These are phyloP conservation scores for Pseudocercospora ulei DNA, from an alignment of 2,329 filamentous ascomycete genomes.

Conservation along the genomic window DNA sequence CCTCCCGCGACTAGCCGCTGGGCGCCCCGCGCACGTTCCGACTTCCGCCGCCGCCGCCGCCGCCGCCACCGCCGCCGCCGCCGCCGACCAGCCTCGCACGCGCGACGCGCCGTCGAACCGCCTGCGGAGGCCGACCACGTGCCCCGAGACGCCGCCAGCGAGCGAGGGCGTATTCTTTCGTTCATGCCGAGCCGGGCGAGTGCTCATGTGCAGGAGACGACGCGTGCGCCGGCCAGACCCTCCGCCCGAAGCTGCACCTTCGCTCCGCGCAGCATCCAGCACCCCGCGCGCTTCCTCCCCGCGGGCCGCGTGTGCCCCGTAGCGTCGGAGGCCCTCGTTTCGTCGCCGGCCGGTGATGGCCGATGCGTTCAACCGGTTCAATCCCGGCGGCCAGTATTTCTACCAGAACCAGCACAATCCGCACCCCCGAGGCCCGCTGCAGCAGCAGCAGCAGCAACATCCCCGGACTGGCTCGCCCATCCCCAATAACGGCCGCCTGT, in stretches of 20 bases:
- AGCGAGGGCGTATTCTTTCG: constrained; percentile 21
- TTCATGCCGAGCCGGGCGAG: constrained; percentile 32
- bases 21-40: constrained; percentile 7
- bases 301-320: constrained; percentile 4
- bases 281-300: constrained; percentile 17
- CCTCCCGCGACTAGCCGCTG: constrained; percentile 1
- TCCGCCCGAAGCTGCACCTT: constrained; percentile 34
- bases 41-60: constrained; percentile 5
- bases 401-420: constrained; percentile 46
- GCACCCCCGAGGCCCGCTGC: constrained; percentile 39
- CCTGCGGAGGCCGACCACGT: neutral
- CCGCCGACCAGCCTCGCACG: constrained; percentile 3
- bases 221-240: constrained; percentile 40
- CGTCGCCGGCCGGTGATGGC: constrained; percentile 50
- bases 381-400: constrained; percentile 53
- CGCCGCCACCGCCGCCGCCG: neutral
- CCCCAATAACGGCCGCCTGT: constrained; percentile 36
- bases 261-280: constrained; percentile 23
- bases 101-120: neutral
- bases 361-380: constrained; percentile 56
- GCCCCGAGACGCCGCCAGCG: constrained; percentile 2
- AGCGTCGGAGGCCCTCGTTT: constrained; percentile 14
- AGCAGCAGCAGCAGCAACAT: constrained; percentile 22
- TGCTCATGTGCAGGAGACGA: constrained; percentile 45
- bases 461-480: constrained; percentile 43